These are phyloP conservation scores for Rhamnella rubrinervis DNA, from an alignment of 331 rosid species.

Conservation along the genomic window DNA sequence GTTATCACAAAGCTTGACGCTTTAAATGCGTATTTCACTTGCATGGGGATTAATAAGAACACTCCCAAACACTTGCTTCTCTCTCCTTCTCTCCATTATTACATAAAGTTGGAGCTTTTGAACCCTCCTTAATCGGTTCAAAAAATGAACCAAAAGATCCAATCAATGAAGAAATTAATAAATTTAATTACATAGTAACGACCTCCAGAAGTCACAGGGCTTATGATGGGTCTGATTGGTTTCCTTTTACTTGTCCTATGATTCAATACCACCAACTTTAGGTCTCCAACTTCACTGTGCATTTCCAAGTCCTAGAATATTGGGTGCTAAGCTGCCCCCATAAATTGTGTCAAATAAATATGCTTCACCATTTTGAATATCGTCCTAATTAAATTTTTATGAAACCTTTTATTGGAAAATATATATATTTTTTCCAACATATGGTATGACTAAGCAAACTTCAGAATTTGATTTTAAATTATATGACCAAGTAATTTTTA, in stretches of 20 bases:
- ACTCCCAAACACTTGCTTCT: constrained; percentile 35
- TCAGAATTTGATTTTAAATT: too few relatives aligned
- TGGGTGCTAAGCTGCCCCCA: too few relatives aligned
- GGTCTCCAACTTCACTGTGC: constrained; percentile 6
- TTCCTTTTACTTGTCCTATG: neutral
- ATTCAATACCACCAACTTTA: neutral
- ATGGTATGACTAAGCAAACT: too few relatives aligned
- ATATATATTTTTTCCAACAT: too few relatives aligned
- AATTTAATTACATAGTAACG: neutral
- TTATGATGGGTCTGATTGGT: constrained; percentile 13
- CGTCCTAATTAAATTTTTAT: too few relatives aligned
- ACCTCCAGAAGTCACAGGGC: constrained; percentile 9
- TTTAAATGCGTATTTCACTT: constrained; percentile 14
- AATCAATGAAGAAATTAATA: neutral
- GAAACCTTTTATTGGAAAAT: too few relatives aligned
- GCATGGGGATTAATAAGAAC: constrained; percentile 62
- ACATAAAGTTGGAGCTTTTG: constrained; percentile 38
- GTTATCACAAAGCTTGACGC: constrained; percentile 19
- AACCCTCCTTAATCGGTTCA: constrained; percentile 21
- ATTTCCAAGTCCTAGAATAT: constrained; percentile 7
- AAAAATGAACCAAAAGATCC: constrained; percentile 10
- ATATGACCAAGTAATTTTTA: too few relatives aligned
- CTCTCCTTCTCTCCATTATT: constrained; percentile 37
- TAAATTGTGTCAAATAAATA: too few relatives aligned
- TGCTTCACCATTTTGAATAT: too few relatives aligned